These are phyloP conservation scores for Paspalum vaginatum DNA, from an alignment of 176 grass and related monocot species.

Conservation along the genomic window DNA sequence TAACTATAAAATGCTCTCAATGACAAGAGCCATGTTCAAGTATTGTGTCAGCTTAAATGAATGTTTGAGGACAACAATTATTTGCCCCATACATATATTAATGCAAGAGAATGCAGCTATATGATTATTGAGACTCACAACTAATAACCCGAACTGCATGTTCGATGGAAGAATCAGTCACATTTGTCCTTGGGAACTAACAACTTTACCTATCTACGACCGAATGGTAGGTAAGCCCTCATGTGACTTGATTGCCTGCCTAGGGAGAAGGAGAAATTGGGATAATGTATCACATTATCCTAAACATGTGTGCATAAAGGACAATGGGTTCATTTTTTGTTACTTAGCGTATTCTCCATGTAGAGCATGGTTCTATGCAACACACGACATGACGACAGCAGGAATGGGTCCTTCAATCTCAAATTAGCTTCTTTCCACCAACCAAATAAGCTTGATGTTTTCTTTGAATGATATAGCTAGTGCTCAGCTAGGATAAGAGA, in stretches of 20 bases:
- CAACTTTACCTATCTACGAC: background rate
- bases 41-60: background rate
- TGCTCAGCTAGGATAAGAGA: conserved; percentile 22
- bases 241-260: background rate
- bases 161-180: background rate
- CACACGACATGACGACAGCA: background rate
- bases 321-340: background rate
- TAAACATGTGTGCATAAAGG: background rate
- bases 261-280: background rate
- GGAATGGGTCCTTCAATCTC: background rate
- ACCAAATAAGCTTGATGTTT: background rate
- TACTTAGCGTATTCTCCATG: background rate
- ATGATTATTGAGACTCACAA: background rate
- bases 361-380: background rate
- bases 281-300: conserved; percentile 7
- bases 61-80: background rate
- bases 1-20: background rate
- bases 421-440: conserved; percentile 21
- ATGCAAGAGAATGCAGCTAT: background rate
- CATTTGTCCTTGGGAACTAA: background rate
- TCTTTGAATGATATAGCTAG: conserved; percentile 11
- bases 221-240: background rate
- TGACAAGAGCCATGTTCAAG: background rate
- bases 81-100: background rate
- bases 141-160: background rate